A percentile compares a stretch with the other conserved stretches of the same genome.
phyloP scores from a whole-genome alignment of 352 stramenopile genomes.

The Phytophthora rubi region DNA sequence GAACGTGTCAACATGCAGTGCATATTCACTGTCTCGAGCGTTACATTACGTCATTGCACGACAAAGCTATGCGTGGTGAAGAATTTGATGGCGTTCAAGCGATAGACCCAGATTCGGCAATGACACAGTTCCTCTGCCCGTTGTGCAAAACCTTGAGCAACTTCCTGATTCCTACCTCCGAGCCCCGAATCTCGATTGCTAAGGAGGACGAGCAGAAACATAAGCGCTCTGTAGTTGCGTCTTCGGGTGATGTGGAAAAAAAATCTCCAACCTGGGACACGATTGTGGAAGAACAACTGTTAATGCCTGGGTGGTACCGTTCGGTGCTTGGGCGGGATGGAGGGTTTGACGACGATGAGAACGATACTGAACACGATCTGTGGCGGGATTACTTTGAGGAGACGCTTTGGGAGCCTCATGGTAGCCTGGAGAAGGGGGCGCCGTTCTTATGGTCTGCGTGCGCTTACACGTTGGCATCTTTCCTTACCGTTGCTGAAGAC shows the following conservation, averaged over 20 bases:
- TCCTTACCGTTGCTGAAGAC: constrained; percentile 72
- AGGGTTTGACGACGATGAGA: constrained; percentile 51
- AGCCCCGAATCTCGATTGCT: constrained; percentile 41
- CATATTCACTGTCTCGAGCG: constrained; percentile 88
- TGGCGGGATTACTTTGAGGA: constrained; percentile 91
- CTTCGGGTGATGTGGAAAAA: constrained; percentile 19
- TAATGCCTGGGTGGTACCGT: constrained; percentile 72
- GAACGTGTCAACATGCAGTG: constrained; percentile 87
- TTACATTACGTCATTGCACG: constrained; percentile 86
- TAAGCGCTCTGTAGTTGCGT: constrained; percentile 18
- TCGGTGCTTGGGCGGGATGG: constrained; percentile 75
- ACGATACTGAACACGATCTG: constrained; percentile 69
- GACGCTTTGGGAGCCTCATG: constrained; percentile 86
- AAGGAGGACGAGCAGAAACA: constrained; percentile 32
- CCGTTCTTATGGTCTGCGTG: constrained; percentile 88
- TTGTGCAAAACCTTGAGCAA: constrained; percentile 94
- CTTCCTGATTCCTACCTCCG: constrained; percentile 86
- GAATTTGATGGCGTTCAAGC: constrained; percentile 90
- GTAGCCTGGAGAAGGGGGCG: constrained; percentile 85
- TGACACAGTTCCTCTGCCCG: constrained; percentile 93
- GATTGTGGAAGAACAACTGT: constrained; percentile 70
- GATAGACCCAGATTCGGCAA: constrained; percentile 87
- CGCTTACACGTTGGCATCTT: constrained; percentile 81
- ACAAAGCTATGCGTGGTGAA: constrained; percentile 88
- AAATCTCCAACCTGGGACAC: constrained; percentile 49